Base-by-base conservation (phyloP, 1,284 basidiomycete species). In the Trichosporon coremiiforme region DNA sequence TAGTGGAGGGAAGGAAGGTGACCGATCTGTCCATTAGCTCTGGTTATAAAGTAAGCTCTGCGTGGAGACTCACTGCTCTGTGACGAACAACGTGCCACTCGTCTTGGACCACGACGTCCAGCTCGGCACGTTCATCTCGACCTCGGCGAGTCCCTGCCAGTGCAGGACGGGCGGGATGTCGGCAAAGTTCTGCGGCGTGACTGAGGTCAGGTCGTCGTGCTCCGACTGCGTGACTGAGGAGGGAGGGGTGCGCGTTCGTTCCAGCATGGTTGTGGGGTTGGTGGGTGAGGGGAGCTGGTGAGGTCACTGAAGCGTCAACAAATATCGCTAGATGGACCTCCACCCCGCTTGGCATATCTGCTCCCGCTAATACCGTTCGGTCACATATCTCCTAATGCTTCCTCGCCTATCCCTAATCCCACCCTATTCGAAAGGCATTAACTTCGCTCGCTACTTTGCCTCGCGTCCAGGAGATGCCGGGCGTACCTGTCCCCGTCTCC, bases 101-200 rank as follows among this genome's bases (percentile, higher is more conserved):
- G 47, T 20, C 65, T n/a, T 33, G 17, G 36, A 3, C 68, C 70
- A 73, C 88, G 1, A 84, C 87, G 17, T 87, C 86, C 64, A 91
- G 79, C 2, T 88, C 85, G 33, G 92, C 29, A 45, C 91, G 70
- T 92, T 89, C 65, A 94, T 84, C 0, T 85, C 79, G 50, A 92
- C 84, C 4, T 87, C 85, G 45, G 94, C 90, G 76, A 89, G 87
- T 77, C 93, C 87, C 75, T 87, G 86, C 84, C 91, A 89, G 71
- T 88, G 87, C 66, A 95, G 85, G 68, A 94, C 86, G 0, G 94
- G 89, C 0, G 90, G 92, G 69, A 95, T 93, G 76, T 90, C 89
- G 70, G 84, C 85, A 83, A 96, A 95, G 0, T 90, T 91, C 0
- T 86, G 79, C 0, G 94, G 94, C 0, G 94, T 96, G 0, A 90